Evolutionary conservation across 2,329 filamentous ascomycete species (phyloP), one percentile per base, ranked within the genome.

Genomic region (Ophiocordyceps camponoti-floridani): DNA sequence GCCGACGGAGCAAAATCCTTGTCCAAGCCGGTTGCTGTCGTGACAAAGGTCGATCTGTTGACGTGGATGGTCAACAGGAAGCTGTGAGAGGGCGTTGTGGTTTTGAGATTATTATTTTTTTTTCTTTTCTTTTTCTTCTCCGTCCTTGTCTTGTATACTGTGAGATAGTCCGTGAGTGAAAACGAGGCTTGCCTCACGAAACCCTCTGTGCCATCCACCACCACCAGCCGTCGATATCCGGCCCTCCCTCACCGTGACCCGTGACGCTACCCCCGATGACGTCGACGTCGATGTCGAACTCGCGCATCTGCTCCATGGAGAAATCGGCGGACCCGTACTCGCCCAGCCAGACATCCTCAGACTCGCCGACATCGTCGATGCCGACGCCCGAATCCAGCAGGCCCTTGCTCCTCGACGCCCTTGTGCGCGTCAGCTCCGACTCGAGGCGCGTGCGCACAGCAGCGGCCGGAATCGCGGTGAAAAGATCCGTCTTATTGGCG

Each of bases 21-120:
- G 45, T 73, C 73, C 41, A 93, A 85, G 69, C 87, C 93, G 1
- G 70, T 91, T 43, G 91, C 86, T 8, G 78, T 98, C 9, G 88
- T 93, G 8, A 96, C 91, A 30, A 98, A 98, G 73, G 91, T 98
- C 5, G 91, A 98, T 64, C 63, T 98, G 54, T 64, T 98, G 55
- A 87, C 81, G 40, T 98, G 85, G 81, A 78, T 98, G 75, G 78
- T 96, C 35, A 85, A 80, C 50, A 72, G 72, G 61, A 63, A 61
- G 56, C 33, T 4, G 12, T 33, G 31, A 31, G 19, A n/a, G 4
- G 6, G 14, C 14, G 13, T 16, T 16, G 23, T 23, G 23, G 5
- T 23, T 23, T 23, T 23, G n/a, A n/a, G n/a, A n/a, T n/a, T n/a
- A n/a, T n/a, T n/a, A n/a, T 23, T n/a, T 16, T 16, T 37, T 37